Evolutionary conservation across 441 rosid species (phyloP), one percentile per base, ranked within the genome.

Genomic region (Isatis lusitanica): DNA sequence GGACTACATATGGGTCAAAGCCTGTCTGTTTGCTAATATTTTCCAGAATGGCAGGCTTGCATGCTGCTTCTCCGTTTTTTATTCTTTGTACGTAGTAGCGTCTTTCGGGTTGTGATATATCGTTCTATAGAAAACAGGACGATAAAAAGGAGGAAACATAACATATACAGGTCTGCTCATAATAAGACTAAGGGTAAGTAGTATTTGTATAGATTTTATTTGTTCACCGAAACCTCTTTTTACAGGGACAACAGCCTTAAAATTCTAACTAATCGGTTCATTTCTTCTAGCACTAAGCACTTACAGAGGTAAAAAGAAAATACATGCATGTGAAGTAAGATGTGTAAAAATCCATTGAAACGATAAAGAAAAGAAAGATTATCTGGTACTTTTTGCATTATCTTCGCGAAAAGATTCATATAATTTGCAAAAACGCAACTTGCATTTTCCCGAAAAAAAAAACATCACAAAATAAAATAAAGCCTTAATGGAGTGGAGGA

Each of bases 1-100:
- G 43, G 53, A 52, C 10, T 61, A 57, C 46, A 61, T 55, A 55
- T 21, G 16, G 21, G 55, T 63, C 17, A 9, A 57, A 17, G 51
- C 55, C 72, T 57, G 50, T 67, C 51, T 50, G 64, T 61, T 61
- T 61, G 65, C 70, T 53, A 24, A 51, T 60, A 68, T 68, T 68
- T 52, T 43, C 57, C 70, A 35, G 36, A 33, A 33, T 33, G 36
- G 36, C 36, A 16, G 74, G 70, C 68, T 62, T 17, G 51, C 35
- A 60, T 61, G 36, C 38, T 30, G 28, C 28, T 26, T 26, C 13
- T 53, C 30, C 10, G 10, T 38, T 17, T 30, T 48, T 52, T 11
- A 26, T 72, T 57, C 21, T 16, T 18, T 35, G 13, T n/a, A 21
- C 46, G 77, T 65, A 65, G 52, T 75, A 26, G 53, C 36, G 74